Base-by-base conservation (phyloP, 768 basidiomycete species). In the Tricholoma saponaceum region DNA sequence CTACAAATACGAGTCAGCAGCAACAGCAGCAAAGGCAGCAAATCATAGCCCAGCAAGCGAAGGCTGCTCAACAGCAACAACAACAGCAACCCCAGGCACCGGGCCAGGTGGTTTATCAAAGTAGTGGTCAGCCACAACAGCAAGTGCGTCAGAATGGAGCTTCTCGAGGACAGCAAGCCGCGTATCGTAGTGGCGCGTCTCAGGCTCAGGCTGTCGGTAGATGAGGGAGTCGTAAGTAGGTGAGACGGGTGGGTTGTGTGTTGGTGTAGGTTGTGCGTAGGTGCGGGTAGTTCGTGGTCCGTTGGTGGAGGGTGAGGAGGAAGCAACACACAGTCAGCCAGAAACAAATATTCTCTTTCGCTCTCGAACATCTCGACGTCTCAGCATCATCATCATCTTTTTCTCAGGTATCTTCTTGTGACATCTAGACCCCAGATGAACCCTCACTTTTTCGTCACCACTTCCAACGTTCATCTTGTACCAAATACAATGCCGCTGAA, bases 151-250 rank as follows among this genome's bases (percentile, higher is more conserved):
- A 67, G 57, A 70, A 69, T 57, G 67, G 68, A 28, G 59, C 58
- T 23, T 26, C 59, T 51, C 59, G 69, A 33, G 72, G 66, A 8
- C 70, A 71, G 41, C 58, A 55, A 13, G 69, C 65, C 6, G 66
- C 66, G 18, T 76, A 77, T 54, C 75, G 78, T 52, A 73, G 74
- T 8, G 71, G 73, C 54, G 74, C 67, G 3, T 67, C 75, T 30
- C 47, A 30, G 28, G 47, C 47, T n/a, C 47, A 50, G 28, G 28
- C n/a, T 54, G 74, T 71, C 37, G 68, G 63, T 35, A 69, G 76
- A 62, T 76, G 71, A 78, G 46, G 18, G 51, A 37, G 18, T 47
- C 8, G 51, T 47, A 54, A 28, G 47, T 12, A 26, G 37, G 23
- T 50, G 35, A n/a, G 33, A 26, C 18, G 41, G 46, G 33, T 39